A percentile compares a stretch with the other conserved stretches of the same genome.
These are phyloP conservation scores for Neopestalotiopsis rosae DNA, from an alignment of 2,329 filamentous ascomycete genomes.

Conservation along the genomic window DNA sequence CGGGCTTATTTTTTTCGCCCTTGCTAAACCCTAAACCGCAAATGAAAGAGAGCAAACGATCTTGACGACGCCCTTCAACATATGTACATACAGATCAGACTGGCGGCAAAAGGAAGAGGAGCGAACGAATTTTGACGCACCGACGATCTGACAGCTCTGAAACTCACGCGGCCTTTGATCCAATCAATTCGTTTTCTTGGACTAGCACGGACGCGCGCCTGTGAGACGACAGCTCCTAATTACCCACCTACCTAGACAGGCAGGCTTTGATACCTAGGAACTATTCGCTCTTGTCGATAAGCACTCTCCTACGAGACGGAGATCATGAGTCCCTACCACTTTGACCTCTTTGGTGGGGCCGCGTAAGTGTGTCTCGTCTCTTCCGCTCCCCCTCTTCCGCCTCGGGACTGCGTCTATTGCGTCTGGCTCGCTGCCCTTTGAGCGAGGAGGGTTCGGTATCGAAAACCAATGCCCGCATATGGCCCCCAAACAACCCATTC, in stretches of 20 bases:
- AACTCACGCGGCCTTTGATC: neutral
- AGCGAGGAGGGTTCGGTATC: too few relatives aligned
- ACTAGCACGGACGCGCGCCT: neutral
- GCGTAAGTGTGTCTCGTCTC: conserved; percentile 1
- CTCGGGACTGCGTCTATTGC: neutral
- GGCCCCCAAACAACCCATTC: neutral
- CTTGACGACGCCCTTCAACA: too few relatives aligned
- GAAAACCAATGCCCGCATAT: neutral
- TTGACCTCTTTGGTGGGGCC: conserved; percentile 12
- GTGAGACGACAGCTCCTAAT: neutral
- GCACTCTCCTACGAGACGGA: neutral
- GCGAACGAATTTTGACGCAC: neutral
- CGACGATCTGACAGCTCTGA: neutral
- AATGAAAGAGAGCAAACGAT: neutral
- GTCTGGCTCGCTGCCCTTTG: neutral
- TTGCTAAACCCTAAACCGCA: neutral
- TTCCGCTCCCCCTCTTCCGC: neutral
- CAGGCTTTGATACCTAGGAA: too few relatives aligned
- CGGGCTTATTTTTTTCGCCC: neutral
- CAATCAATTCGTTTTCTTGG: neutral
- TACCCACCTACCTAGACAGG: too few relatives aligned
- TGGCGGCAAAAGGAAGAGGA: too few relatives aligned
- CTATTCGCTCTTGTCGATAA: too few relatives aligned
- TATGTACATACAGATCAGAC: too few relatives aligned
- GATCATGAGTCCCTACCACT: conserved; percentile 5